phyloP scores from a whole-genome alignment of 2,329 filamentous ascomycete genomes.

The Pseudogymnoascus sp. region DNA sequence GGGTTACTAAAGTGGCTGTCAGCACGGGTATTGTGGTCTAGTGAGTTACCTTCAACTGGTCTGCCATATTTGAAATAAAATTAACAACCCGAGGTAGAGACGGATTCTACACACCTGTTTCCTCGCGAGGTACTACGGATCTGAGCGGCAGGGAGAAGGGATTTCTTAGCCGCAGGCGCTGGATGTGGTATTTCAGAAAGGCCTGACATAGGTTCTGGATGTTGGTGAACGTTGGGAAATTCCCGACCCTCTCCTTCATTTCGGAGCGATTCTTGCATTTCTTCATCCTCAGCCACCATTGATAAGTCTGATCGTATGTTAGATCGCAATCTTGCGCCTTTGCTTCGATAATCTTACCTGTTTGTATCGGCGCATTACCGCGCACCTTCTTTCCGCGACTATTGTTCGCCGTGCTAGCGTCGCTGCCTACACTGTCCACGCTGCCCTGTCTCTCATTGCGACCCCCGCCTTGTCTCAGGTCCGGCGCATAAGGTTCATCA shows the following conservation, averaged over 20 bases:
- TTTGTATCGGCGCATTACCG: slow-evolving; percentile 14
- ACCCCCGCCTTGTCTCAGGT: slow-evolving; percentile 9
- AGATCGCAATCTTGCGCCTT: slow-evolving; percentile 14
- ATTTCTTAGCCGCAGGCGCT: background rate
- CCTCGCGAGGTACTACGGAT: slow-evolving; percentile 17
- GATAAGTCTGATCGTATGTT: slow-evolving; percentile 23
- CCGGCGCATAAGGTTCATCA: slow-evolving; percentile 18
- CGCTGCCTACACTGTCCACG: slow-evolving; percentile 23
- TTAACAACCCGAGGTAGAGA: background rate
- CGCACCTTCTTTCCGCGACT: slow-evolving; percentile 20
- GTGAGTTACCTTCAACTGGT: background rate
- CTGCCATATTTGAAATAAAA: background rate
- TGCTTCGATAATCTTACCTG: slow-evolving; percentile 17
- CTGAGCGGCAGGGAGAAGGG: slow-evolving; percentile 18
- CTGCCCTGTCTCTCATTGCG: slow-evolving; percentile 21
- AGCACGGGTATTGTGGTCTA: background rate
- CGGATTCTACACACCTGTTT: slow-evolving; percentile 16
- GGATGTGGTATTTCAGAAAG: slow-evolving; percentile 21
- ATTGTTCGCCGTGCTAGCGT: slow-evolving; percentile 17
- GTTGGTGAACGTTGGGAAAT: slow-evolving; percentile 15
- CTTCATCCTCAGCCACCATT: slow-evolving; percentile 24
- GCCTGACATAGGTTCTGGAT: slow-evolving; percentile 20
- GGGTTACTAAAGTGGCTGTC: background rate
- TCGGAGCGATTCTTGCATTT: slow-evolving; percentile 10
- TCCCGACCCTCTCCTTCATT: slow-evolving; percentile 7